A percentile compares a stretch with the other conserved stretches of the same genome.
Conservation (phyloP, 23 red algal species). For the Gracilaria gracilis region DNA sequence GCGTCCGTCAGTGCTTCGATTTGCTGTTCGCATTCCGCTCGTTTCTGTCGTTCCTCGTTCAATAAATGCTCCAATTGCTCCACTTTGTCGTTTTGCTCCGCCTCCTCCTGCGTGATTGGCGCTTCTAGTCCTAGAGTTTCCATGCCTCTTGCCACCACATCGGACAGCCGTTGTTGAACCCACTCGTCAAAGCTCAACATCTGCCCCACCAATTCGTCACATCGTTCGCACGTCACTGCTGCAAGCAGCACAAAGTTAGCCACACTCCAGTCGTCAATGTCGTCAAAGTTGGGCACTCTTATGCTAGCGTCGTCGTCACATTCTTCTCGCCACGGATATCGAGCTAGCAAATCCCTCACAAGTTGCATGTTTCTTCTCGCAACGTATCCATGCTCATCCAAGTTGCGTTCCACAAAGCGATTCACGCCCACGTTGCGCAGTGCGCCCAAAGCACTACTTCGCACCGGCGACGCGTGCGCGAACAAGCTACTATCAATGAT, state of each 20-base stretch:
- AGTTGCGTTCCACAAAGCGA: slow-evolving; percentile 25
- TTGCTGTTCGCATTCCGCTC: background rate
- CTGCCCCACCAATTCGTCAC: slow-evolving; percentile 35
- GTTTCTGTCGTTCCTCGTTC: slow-evolving; percentile 7
- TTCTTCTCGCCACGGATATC: slow-evolving; percentile 49
- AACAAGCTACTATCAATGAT: slow-evolving; percentile 43
- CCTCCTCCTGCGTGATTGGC: background rate
- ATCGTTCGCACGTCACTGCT: slow-evolving; percentile 39
- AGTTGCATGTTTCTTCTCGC: slow-evolving; percentile 33
- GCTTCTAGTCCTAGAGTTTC: slow-evolving; percentile 37
- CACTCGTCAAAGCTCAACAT: slow-evolving; percentile 67
- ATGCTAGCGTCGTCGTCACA: slow-evolving; percentile 18
- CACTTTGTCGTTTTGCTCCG: background rate
- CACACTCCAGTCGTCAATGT: slow-evolving; percentile 43
- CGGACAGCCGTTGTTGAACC: slow-evolving; percentile 42
- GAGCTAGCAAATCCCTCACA: slow-evolving; percentile 22
- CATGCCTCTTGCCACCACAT: slow-evolving; percentile 53
- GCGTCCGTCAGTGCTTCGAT: slow-evolving; percentile 12
- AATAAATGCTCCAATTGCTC: slow-evolving; percentile 1
- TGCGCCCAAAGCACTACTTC: background rate
- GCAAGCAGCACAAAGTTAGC: slow-evolving; percentile 63
- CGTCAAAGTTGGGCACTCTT: slow-evolving; percentile 22
- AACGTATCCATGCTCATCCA: slow-evolving; percentile 40
- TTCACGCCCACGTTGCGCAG: background rate
- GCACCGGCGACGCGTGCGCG: background rate